Percentiles rank a stretch among this genome's conserved stretches.
phyloP scores from a whole-genome alignment of 352 stramenopile genomes.

The Phytophthora fragariaefolia region DNA sequence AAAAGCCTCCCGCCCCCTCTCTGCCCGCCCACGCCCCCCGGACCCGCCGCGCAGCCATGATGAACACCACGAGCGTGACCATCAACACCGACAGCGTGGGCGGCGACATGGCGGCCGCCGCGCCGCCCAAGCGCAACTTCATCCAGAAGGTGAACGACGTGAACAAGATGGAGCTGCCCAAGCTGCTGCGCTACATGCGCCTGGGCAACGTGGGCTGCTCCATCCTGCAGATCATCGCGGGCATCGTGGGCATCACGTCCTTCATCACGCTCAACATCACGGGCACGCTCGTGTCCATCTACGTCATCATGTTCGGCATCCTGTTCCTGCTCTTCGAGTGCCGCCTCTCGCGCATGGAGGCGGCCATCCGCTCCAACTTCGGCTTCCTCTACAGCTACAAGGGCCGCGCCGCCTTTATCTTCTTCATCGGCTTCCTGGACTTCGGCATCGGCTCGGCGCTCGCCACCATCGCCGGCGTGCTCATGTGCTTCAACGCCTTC shows the following conservation, averaged over 20 bases:
- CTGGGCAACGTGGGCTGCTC: conserved; percentile 86
- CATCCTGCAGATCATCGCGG: conserved; percentile 83
- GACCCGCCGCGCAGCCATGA: conserved; percentile 38
- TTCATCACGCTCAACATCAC: conserved; percentile 93
- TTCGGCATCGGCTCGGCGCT: conserved; percentile 88
- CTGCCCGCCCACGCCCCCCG: conserved; percentile 1
- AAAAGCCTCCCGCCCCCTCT: conserved; percentile 16
- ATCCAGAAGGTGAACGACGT: conserved; percentile 88
- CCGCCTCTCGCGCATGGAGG: conserved; percentile 87
- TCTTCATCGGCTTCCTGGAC: conserved; percentile 91
- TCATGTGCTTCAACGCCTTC: conserved; percentile 90
- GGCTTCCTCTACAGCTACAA: conserved; percentile 91
- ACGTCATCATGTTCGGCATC: conserved; percentile 91
- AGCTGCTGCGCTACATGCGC: conserved; percentile 88
- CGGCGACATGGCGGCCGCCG: conserved; percentile 52
- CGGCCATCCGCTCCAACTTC: conserved; percentile 83
- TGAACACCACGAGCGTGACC: conserved; percentile 77
- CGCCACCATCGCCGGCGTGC: conserved; percentile 69
- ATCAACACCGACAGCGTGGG: conserved; percentile 84
- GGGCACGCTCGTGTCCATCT: conserved; percentile 87
- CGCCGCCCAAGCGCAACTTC: conserved; percentile 70
- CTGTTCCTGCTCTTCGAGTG: conserved; percentile 90
- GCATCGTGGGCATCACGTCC: conserved; percentile 80
- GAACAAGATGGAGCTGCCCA: conserved; percentile 91
- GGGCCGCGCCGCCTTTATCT: conserved; percentile 85